phyloP scores from a whole-genome alignment of 2,329 filamentous ascomycete species.

The Fusarium bulbicola region DNA sequence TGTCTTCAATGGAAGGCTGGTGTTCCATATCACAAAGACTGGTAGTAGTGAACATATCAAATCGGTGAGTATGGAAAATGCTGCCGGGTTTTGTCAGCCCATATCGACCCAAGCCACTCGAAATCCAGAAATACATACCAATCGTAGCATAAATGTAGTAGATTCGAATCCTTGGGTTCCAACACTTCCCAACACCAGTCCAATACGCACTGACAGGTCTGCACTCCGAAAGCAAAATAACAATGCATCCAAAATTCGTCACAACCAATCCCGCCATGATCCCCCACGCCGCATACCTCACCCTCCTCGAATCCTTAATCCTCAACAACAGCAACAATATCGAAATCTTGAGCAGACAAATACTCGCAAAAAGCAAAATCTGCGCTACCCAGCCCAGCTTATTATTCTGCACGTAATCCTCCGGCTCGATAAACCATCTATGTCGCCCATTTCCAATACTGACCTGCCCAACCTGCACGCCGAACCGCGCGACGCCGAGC shows the following conservation, averaged over 20 bases:
- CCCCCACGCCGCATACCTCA: constrained; percentile 45
- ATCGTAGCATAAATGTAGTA: constrained; percentile 49
- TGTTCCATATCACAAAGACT: constrained; percentile 46
- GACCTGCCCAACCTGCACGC: constrained; percentile 46
- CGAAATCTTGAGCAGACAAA: constrained; percentile 53
- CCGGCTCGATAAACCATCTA: constrained; percentile 45
- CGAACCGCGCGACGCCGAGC: constrained; percentile 45
- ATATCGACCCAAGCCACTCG: no score
- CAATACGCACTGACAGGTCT: constrained; percentile 45
- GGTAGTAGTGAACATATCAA: constrained; percentile 41
- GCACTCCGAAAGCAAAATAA: constrained; percentile 48
- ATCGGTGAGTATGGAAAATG: constrained; percentile 32
- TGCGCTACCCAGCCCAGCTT: constrained; percentile 53
- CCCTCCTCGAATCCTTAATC: constrained; percentile 49
- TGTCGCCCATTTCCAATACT: constrained; percentile 52
- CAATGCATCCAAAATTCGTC: constrained; percentile 45
- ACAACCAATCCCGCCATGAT: constrained; percentile 46
- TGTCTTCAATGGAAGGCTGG: constrained; percentile 43
- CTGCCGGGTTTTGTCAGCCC: background rate
- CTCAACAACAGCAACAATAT: constrained; percentile 53
- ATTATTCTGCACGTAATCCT: constrained; percentile 48
- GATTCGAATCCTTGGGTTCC: constrained; percentile 46
- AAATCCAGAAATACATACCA: background rate
- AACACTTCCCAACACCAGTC: constrained; percentile 44
- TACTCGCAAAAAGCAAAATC: constrained; percentile 51